Conservation (phyloP, 495 filamentous ascomycete genomes). For the Penicillium pulvis region DNA sequence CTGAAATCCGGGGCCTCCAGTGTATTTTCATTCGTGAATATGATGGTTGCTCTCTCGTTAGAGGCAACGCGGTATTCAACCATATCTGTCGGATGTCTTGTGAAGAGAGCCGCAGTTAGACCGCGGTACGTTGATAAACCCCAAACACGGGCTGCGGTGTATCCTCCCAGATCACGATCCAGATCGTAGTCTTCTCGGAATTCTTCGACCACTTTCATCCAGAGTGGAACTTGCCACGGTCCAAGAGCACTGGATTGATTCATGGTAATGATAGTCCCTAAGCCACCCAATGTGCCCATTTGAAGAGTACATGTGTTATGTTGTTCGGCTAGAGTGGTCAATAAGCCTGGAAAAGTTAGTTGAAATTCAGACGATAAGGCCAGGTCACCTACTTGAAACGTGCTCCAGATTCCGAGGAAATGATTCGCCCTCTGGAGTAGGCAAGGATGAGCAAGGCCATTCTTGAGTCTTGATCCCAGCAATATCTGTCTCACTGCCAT, state of each 20-base stretch:
- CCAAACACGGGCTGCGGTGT: slow-evolving; percentile 49
- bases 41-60: slow-evolving; percentile 40
- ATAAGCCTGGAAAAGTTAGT: slow-evolving; percentile 34
- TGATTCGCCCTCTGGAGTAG: slow-evolving; percentile 9
- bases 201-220: slow-evolving; percentile 36
- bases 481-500: slow-evolving; percentile 5
- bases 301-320: slow-evolving; percentile 24
- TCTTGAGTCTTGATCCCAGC: slow-evolving; percentile 16
- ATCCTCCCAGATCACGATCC: slow-evolving; percentile 46
- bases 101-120: slow-evolving; percentile 43
- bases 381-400: slow-evolving; percentile 31
- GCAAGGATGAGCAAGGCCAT: slow-evolving; percentile 21
- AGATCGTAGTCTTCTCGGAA: slow-evolving; percentile 46
- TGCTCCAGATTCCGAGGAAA: slow-evolving; percentile 29
- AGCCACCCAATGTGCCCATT: slow-evolving; percentile 35
- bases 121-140: slow-evolving; percentile 48
- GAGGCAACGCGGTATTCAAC: slow-evolving; percentile 50
- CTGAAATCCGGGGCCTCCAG: slow-evolving; percentile 6
- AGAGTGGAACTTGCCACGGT: slow-evolving; percentile 20
- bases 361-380: not conserved
- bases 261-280: slow-evolving; percentile 18
- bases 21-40: slow-evolving; percentile 31
- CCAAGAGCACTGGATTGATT: slow-evolving; percentile 1
- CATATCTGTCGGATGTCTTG: slow-evolving; percentile 54
- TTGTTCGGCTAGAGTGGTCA: slow-evolving; percentile 17